Evolutionary conservation across 1,284 basidiomycete genomes (phyloP).

Genomic region (Ganoderma sinense): DNA sequence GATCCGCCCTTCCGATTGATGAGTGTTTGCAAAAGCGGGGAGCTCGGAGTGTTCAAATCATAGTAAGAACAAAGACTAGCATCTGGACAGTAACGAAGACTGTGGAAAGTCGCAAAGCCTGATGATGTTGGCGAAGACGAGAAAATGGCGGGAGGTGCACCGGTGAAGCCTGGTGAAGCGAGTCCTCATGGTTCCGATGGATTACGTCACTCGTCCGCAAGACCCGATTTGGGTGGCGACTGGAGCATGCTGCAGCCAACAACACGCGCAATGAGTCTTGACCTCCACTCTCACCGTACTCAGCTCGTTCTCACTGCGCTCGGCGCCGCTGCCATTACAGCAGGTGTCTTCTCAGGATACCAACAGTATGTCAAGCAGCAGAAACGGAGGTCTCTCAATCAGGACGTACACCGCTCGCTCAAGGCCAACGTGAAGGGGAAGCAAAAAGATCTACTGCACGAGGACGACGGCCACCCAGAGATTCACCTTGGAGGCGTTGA

Average conservation of each 20-base stretch:
- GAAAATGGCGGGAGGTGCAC: background rate
- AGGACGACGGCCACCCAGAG: constrained; percentile 20
- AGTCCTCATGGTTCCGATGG: background rate
- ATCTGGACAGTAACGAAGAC: background rate
- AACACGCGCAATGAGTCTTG: constrained; percentile 31
- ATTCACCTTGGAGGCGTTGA: constrained; percentile 17
- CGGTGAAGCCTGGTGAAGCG: no score
- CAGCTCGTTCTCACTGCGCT: constrained; percentile 71
- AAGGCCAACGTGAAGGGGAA: constrained; percentile 30
- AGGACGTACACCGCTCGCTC: constrained; percentile 64
- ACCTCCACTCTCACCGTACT: constrained; percentile 50
- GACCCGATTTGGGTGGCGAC: background rate
- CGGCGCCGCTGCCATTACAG: constrained; percentile 68
- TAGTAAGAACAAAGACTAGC: background rate
- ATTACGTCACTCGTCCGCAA: background rate
- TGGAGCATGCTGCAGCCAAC: background rate
- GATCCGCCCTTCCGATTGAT: background rate
- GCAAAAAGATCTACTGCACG: constrained; percentile 6
- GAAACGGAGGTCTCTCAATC: constrained; percentile 61
- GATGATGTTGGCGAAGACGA: background rate
- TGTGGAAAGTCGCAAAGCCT: background rate
- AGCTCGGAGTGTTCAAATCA: background rate
- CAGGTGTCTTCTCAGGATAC: constrained; percentile 63
- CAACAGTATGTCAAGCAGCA: constrained; percentile 54
- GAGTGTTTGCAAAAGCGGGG: background rate